Conservation (phyloP, 495 filamentous ascomycete species). For the Barbatosphaeria neglecta region DNA sequence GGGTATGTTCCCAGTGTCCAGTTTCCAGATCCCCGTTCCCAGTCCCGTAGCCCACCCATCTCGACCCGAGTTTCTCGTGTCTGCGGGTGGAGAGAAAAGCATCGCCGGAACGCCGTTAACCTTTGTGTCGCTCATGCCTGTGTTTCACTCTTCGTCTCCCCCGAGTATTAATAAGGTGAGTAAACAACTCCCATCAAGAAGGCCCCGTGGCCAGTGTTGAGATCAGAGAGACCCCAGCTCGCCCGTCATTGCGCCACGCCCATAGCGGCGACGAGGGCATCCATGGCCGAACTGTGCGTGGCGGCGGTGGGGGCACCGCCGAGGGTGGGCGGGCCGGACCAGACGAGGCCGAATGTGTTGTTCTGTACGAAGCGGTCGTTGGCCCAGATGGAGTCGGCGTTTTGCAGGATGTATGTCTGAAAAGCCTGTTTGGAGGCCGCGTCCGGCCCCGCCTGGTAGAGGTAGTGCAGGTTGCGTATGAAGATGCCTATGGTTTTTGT, state of each 20-base stretch:
- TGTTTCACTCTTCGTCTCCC: too few relatives aligned
- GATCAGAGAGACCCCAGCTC: too few relatives aligned
- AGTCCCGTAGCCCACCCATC: too few relatives aligned
- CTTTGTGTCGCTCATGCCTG: too few relatives aligned
- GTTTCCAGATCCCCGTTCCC: too few relatives aligned
- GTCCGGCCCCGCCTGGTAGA: constrained; percentile 43
- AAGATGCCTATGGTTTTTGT: constrained; percentile 44
- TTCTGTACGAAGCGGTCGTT: constrained; percentile 40
- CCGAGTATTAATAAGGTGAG: too few relatives aligned
- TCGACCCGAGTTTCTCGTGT: too few relatives aligned
- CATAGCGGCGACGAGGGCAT: constrained; percentile 57
- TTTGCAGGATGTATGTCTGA: constrained; percentile 43
- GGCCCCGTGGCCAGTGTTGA: too few relatives aligned
- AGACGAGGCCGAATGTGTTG: constrained; percentile 43
- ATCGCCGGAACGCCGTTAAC: too few relatives aligned
- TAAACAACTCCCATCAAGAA: too few relatives aligned
- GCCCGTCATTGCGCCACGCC: constrained; percentile 13
- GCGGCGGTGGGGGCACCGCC: constrained; percentile 24
- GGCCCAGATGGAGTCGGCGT: constrained; percentile 56
- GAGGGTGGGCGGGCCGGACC: constrained; percentile 47
- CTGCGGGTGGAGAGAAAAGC: too few relatives aligned
- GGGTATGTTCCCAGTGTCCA: too few relatives aligned
- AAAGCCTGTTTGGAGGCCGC: constrained; percentile 40
- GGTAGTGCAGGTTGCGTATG: constrained; percentile 52
- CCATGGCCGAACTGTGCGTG: constrained; percentile 57